These are phyloP conservation scores for Colletotrichum melonis DNA, from an alignment of 2,329 filamentous ascomycete species.

Conservation along the genomic window DNA sequence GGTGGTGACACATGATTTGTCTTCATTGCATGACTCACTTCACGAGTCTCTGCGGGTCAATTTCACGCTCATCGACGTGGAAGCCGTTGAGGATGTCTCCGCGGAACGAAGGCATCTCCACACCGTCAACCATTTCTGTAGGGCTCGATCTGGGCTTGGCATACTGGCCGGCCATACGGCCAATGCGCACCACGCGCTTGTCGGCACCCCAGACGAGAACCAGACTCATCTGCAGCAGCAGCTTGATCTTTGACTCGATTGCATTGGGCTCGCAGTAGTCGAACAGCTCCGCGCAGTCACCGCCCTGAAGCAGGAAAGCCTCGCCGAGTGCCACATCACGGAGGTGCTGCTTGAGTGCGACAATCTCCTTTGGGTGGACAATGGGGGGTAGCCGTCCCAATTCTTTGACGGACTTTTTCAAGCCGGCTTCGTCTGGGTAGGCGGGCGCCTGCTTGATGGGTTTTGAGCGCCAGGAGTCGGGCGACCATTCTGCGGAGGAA, in stretches of 20 bases:
- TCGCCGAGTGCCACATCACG: slow-evolving; percentile 90
- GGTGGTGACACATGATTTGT: neutral
- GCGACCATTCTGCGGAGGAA: slow-evolving; percentile 58
- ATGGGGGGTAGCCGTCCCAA: slow-evolving; percentile 79
- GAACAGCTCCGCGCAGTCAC: slow-evolving; percentile 97
- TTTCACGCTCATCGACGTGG: slow-evolving; percentile 76
- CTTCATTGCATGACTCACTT: slow-evolving; percentile 54
- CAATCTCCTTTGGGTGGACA: slow-evolving; percentile 84
- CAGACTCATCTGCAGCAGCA: slow-evolving; percentile 95
- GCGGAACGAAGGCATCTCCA: slow-evolving; percentile 87
- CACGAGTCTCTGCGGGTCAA: slow-evolving; percentile 87
- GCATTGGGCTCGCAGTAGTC: slow-evolving; percentile 91
- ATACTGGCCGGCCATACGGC: slow-evolving; percentile 96
- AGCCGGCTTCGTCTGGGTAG: slow-evolving; percentile 72
- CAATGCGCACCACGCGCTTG: slow-evolving; percentile 90
- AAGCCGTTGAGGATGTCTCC: slow-evolving; percentile 97
- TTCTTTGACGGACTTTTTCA: slow-evolving; percentile 71
- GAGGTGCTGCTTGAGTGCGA: slow-evolving; percentile 80
- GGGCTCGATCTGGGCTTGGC: slow-evolving; percentile 94
- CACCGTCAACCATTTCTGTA: slow-evolving; percentile 83
- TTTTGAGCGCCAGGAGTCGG: slow-evolving; percentile 79
- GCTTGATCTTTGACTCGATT: slow-evolving; percentile 97
- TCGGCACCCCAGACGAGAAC: slow-evolving; percentile 90
- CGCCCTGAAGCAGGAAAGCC: slow-evolving; percentile 94
- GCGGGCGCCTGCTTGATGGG: slow-evolving; percentile 82